Base-by-base conservation (phyloP, 2,329 filamentous ascomycete genomes). In the Ophiocordyceps robertsii region DNA sequence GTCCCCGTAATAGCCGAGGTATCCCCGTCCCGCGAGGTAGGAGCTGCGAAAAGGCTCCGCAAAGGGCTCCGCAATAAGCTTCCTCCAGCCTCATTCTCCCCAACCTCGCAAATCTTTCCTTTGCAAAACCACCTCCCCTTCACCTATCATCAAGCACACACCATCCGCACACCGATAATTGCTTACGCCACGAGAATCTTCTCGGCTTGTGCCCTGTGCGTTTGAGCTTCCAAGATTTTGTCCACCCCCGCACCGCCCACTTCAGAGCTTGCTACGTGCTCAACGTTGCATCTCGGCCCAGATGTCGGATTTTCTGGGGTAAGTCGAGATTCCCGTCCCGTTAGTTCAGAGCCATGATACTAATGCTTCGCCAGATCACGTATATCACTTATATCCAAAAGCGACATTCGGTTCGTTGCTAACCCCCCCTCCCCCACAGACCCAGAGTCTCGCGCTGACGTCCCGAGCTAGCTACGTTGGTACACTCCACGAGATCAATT, bases 371-470 rank as follows among this genome's bases (percentile, higher is more conserved):
- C 40, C 45, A 54, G 87, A 67, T 85, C 89, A 67, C 83, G 84
- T 63, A 95, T 95, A 72, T 95, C 88, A 49, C 79, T 95, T 68
- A 92, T 95, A 66, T 95, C 89, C 47, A 93, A 90, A 72, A 95
- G 87, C 66, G 88, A 95, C 68, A 95, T 95, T 68, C 85, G 89
- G 85, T 95, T 74, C 59, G 80, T 66, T 49, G 42, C 36, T 44
- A 44, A 35, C 45, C 31, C 42, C 45, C 40, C 46, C 42, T 24
- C 39, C 38, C 19, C 40, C 41, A 32, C 10, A 8, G 49, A 51
- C 24, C 9, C 24, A 6, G 24, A 27, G 24, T 27, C 24, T 27
- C 24, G 24, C 24, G 24, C 63, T 68, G 49, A 68, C 62, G 48
- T 41, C 19, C 47, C 43, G 45, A 43, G 47, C 45, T 57, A 95